Evolutionary conservation across 768 basidiomycete genomes (phyloP).

Genomic region (Rhizopogon roseolus): DNA sequence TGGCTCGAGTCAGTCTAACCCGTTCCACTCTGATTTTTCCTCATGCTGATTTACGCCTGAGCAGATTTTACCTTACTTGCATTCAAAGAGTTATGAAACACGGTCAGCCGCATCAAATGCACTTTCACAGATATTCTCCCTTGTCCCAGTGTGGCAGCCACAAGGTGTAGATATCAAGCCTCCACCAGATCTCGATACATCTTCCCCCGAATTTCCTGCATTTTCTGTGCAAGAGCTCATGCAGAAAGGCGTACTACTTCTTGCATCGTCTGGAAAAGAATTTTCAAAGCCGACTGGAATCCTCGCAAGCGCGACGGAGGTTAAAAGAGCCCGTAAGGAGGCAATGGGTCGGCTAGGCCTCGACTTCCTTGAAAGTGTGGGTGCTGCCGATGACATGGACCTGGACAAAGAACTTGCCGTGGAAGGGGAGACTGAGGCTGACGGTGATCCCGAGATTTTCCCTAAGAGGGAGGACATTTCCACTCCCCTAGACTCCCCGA

Average conservation of each 20-base stretch:
- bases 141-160: slow-evolving; percentile 74
- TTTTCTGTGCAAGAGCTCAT: slow-evolving; percentile 79
- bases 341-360: slow-evolving; percentile 86
- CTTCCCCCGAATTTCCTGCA: slow-evolving; percentile 57
- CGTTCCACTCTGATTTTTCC: neutral
- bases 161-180: slow-evolving; percentile 23
- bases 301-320: slow-evolving; percentile 69
- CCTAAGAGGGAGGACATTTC: slow-evolving; percentile 36
- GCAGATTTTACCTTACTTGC: slow-evolving; percentile 86
- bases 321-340: slow-evolving; percentile 83
- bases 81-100: slow-evolving; percentile 90
- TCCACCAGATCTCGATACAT: slow-evolving; percentile 19
- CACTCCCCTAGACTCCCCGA: slow-evolving; percentile 31
- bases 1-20: slow-evolving; percentile 64
- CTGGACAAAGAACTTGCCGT: slow-evolving; percentile 76
- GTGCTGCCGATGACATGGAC: slow-evolving; percentile 74
- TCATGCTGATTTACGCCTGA: neutral
- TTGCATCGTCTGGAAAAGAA: slow-evolving; percentile 93
- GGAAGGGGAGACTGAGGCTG: slow-evolving; percentile 46
- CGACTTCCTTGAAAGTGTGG: slow-evolving; percentile 76
- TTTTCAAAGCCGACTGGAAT: slow-evolving; percentile 73
- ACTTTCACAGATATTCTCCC: slow-evolving; percentile 79
- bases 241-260: slow-evolving; percentile 68
- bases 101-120: slow-evolving; percentile 86
- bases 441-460: slow-evolving; percentile 35